These are phyloP conservation scores for Euphrasia arctica DNA, from an alignment of 305 asterid genomes.

Conservation along the genomic window DNA sequence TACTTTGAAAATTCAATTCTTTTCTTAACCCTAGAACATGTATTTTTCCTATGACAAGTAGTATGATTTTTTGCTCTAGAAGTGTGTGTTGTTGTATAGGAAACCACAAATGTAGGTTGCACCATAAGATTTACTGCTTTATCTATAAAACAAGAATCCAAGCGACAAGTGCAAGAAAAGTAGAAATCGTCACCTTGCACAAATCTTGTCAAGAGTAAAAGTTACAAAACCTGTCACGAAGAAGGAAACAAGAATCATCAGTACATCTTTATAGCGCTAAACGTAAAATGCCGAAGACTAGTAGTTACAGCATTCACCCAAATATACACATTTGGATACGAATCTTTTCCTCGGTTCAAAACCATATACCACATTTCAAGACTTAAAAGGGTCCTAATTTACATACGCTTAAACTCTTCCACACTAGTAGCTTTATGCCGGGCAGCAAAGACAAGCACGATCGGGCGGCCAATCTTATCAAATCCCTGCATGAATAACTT, in stretches of 20 bases:
- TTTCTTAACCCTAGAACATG: no score
- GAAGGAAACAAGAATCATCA: constrained; percentile 17
- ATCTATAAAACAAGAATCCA: not conserved
- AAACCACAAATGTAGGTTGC: constrained; percentile 1
- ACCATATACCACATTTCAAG: not conserved
- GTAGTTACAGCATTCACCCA: not conserved
- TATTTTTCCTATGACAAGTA: not conserved
- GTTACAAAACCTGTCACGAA: constrained; percentile 40
- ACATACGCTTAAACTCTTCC: constrained; percentile 81
- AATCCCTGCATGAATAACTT: constrained; percentile 82
- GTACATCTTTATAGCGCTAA: constrained; percentile 3
- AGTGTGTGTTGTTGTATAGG: not conserved
- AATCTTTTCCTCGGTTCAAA: not conserved
- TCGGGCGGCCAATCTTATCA: constrained; percentile 73
- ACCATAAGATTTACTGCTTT: not conserved
- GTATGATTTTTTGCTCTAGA: no score
- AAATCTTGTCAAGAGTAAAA: constrained; percentile 40
- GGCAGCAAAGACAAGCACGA: constrained; percentile 54
- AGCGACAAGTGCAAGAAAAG: not conserved
- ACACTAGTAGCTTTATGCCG: constrained; percentile 58
- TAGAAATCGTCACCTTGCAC: constrained; percentile 36
- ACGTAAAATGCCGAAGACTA: not conserved
- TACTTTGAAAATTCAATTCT: no score
- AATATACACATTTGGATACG: no score
- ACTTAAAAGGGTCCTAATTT: not conserved